Conservation (phyloP, 352 stramenopile species). For the Phytopythium boreale region DNA sequence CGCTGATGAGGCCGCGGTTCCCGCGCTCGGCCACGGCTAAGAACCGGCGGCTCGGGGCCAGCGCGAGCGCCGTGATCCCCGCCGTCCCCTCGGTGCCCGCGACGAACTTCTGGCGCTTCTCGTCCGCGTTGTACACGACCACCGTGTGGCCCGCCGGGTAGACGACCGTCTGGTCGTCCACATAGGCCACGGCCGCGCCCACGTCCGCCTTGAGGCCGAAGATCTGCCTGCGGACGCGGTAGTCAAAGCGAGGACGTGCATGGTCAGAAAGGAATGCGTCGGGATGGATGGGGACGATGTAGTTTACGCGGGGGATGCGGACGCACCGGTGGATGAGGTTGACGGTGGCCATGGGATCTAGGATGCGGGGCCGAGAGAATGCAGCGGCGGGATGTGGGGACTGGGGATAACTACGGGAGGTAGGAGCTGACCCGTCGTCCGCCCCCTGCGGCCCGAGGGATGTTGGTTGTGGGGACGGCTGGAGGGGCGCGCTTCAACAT, state of each 20-base stretch:
- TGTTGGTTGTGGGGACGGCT: not conserved
- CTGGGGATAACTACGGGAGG: not conserved
- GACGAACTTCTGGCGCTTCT: conserved; percentile 91
- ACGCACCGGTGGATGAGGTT: conserved; percentile 36
- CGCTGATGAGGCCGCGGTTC: conserved; percentile 63
- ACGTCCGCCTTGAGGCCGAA: conserved; percentile 91
- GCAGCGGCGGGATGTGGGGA: not conserved
- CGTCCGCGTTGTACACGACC: conserved; percentile 87
- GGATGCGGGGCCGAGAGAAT: too few species aligned
- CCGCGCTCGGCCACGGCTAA: conserved; percentile 76
- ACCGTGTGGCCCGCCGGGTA: conserved; percentile 89
- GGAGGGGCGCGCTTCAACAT: not conserved
- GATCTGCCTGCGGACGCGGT: conserved; percentile 52
- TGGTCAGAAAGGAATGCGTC: too few species aligned
- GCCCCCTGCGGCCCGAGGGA: too few species aligned
- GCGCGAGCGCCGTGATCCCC: conserved; percentile 61
- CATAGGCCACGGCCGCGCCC: conserved; percentile 74
- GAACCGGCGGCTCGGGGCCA: conserved; percentile 74
- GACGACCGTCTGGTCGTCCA: conserved; percentile 78
- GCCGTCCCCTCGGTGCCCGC: conserved; percentile 69
- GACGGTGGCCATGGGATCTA: conserved; percentile 28
- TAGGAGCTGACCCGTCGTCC: too few species aligned
- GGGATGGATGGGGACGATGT: not conserved
- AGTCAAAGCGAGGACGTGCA: too few species aligned
- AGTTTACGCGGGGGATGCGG: not conserved